Base-by-base conservation (phyloP, 306 rosid species). In the Malus sieversii region DNA sequence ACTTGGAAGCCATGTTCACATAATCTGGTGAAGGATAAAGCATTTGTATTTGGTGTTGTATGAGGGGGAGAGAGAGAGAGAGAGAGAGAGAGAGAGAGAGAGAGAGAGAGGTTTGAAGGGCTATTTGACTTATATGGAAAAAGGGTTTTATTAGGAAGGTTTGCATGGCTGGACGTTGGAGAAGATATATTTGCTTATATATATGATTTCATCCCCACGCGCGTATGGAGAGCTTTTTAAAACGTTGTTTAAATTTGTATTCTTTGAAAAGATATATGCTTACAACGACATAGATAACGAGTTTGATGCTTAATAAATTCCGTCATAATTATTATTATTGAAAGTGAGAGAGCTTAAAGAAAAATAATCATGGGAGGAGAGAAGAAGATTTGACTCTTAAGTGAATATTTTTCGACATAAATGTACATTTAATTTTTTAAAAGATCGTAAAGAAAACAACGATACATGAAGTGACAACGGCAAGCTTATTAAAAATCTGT, bases 1-100 rank as follows among this genome's bases (percentile, higher is more conserved):
- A 38, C 52, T 75, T 82, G 25, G 82, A 75, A 70, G 76, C 75
- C 96, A 90, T 80, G 29, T 61, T 63, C 44, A 60, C 59, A 29
- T 61, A 18, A 16, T 32, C 32, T 8, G 15, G 44, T 64, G 44
- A 57, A n/a, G 62, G 19, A 30, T 22, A 22, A 64, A 38, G 12
- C 22, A 19, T 22, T 63, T 63, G 20, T 8, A 15, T 15, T 27
- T 27, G 38, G 66, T 18, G 35, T 61, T 14, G n/a, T 61, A 27
- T 61, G 60, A 7, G 48, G 11, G 48, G 12, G 51, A n/a, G n/a
- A n/a, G n/a, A n/a, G n/a, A n/a, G n/a, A n/a, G n/a, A n/a, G 45
- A 9, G 45, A 10, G 45, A 10, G 48, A 44, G 52, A 45, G 60
- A 18, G 6, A 6, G 63, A 20, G 42, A 63, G 67, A 29, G 67